These are phyloP conservation scores for Wickerhamiella kurtzmanii DNA, from an alignment of 805 yeast genomes.

Conservation along the genomic window DNA sequence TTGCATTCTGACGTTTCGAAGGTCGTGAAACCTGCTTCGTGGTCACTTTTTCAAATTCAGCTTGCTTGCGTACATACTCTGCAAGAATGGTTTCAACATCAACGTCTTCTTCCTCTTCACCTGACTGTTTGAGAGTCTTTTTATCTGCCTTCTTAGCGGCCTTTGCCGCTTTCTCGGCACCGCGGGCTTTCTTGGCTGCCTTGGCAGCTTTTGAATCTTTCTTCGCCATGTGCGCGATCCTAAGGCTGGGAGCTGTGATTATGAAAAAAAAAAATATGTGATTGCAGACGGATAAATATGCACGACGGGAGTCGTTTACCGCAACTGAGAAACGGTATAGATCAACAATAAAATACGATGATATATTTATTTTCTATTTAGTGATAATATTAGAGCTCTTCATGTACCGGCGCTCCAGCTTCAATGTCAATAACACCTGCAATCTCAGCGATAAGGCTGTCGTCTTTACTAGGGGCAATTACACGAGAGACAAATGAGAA, in stretches of 20 bases:
- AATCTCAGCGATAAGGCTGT: constrained; percentile 13
- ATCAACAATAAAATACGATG: neutral
- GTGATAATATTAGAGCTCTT: constrained; percentile 6
- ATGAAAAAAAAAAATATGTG: neutral
- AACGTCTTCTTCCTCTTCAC: constrained; percentile 69
- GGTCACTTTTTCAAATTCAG: constrained; percentile 55
- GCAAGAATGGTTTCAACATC: constrained; percentile 76
- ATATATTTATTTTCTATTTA: neutral
- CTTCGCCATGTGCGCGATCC: constrained; percentile 53
- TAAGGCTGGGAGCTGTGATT: neutral
- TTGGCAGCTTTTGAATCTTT: constrained; percentile 68
- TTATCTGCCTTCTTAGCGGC: constrained; percentile 56
- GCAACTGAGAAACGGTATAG: neutral
- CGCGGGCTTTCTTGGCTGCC: constrained; percentile 81
- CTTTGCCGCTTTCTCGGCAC: constrained; percentile 72
- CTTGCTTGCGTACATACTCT: constrained; percentile 69
- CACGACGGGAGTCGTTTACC: no score
- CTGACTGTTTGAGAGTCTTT: constrained; percentile 52
- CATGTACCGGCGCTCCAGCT: constrained; percentile 1
- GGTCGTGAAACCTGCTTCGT: constrained; percentile 51
- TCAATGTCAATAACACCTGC: constrained; percentile 17
- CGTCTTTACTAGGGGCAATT: constrained; percentile 12
- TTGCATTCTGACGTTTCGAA: constrained; percentile 53
- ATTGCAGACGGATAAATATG: no score
- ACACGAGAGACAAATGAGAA: constrained; percentile 22